phyloP scores from a whole-genome alignment of 805 yeast species.

The Monosporozyma servazzii region DNA sequence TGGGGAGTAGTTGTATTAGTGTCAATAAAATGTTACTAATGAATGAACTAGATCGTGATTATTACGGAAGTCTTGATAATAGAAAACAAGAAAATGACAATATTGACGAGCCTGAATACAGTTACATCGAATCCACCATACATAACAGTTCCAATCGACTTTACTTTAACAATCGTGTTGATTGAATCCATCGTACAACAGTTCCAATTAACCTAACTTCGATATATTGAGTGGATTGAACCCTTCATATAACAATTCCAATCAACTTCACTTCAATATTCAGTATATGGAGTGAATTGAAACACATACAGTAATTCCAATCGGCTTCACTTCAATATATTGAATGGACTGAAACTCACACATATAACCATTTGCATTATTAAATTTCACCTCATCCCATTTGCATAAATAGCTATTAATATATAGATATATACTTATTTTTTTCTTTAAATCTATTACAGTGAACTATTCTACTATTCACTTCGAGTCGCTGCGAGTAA shows the following conservation, averaged over 20 bases:
- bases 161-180: neutral
- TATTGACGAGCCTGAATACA: neutral
- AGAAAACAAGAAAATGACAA: constrained; percentile 6
- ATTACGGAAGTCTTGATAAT: constrained; percentile 15
- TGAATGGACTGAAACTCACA: neutral
- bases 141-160: neutral
- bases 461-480: neutral
- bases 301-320: neutral
- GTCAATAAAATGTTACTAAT: constrained; percentile 12
- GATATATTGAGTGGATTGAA: too few species aligned
- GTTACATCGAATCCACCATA: neutral
- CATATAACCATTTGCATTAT: neutral
- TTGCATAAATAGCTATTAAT: neutral
- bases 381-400: neutral
- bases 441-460: neutral
- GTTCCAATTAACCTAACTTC: neutral
- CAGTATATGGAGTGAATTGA: neutral
- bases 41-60: constrained; percentile 12
- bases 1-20: constrained; percentile 16
- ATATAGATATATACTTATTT: neutral
- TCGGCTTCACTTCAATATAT: neutral
- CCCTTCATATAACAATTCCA: too few species aligned
- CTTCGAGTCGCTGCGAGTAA: neutral
- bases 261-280: neutral
- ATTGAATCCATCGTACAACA: neutral